Evolutionary conservation across 768 basidiomycete species (phyloP), one percentile per base, ranked within the genome.

Genomic region (Clathrus columnatus): DNA sequence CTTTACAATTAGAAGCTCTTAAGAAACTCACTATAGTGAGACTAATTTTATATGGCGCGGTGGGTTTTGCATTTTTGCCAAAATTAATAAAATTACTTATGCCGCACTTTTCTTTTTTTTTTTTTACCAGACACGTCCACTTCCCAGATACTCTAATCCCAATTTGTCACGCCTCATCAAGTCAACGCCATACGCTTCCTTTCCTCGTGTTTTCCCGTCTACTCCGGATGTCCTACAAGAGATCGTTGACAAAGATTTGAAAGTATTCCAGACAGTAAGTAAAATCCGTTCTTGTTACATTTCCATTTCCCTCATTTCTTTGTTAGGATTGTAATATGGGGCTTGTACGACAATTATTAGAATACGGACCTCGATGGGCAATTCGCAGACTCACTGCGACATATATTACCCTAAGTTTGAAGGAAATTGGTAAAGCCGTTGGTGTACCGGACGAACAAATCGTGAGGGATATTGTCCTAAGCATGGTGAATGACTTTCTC

Each of bases 21-120:
- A 94, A 94, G 75, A 92, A 93, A 69, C 70, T 91, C 47, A 70
- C 78, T 20, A 72, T 94, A 4, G 79, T 91, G 5, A 90, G 92
- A 65, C 69, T 93, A 46, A 87, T 94, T 55, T 73, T 78, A 20
- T 75, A 80, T 51, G 92, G 92, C 17, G 82, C 84, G 76, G 87
- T 85, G 23, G 20, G 72, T 52, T 24, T 17, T 42, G 43, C 20
- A 28, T 21, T 32, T 48, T 8, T 5, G 11, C 27, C 16, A 21
- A 52, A 11, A 36, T 52, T 6, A 41, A 10, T 14, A 26, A 48
- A 26, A 29, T 48, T 10, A 4, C 17, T 4, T 5, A 20, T n/a
- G n/a, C n/a, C n/a, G n/a, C 17, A n/a, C 30, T 17, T 27, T 18
- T 7, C 48, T 7, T 17, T 54, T n/a, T 27, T 29, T 27, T 46